Base-by-base conservation (phyloP, 192 early-diverging fungal genomes). In the Coemansia sp. region DNA sequence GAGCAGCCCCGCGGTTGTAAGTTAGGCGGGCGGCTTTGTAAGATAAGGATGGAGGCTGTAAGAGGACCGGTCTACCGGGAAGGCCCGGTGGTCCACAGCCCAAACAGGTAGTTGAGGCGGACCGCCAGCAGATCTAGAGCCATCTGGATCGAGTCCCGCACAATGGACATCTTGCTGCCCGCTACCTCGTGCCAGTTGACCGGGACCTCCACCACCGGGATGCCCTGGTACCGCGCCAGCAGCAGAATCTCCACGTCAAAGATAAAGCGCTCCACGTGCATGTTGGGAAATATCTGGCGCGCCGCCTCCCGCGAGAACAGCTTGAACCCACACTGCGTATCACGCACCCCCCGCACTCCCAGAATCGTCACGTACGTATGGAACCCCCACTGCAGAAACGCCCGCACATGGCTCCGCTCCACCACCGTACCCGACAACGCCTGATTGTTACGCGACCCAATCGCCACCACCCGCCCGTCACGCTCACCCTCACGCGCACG, bases 311-410 rank as follows among this genome's bases (percentile, higher is more conserved):
- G 82, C 0, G 88, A 87, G 46, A 96, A 84, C 20, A 98, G 71
- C 61, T 98, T 98, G 80, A 98, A 98, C 5, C 95, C 95, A 63
- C 95, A 98, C 61, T 98, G 95, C 9, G 95, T 98, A 57, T 98
- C 95, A 20, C 85, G 82, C 55, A 98, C 88, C 2, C 80, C 79
- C 16, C 85, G 76, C 45, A 95, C 89, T 2, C 92, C 95, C 40
- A 98, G 67, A 9, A 94, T 51, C 43, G 85, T 85, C 33, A 98
- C 82, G 55, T 92, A 66, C 26, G 85, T 82, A 72, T 98, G 95
- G 75, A 98, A 98, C 5, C 86, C 85, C 68, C 85, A 80, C 87
- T 96, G 95, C 47, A 98, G 77, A 41, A 98, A 83, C 52, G 93
- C 94, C 40, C 95, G 83, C 17, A 98, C 73, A 35, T 85, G 85